Evolutionary conservation across 352 stramenopile genomes (phyloP).

Genomic region (Globisporangium yorkense): DNA sequence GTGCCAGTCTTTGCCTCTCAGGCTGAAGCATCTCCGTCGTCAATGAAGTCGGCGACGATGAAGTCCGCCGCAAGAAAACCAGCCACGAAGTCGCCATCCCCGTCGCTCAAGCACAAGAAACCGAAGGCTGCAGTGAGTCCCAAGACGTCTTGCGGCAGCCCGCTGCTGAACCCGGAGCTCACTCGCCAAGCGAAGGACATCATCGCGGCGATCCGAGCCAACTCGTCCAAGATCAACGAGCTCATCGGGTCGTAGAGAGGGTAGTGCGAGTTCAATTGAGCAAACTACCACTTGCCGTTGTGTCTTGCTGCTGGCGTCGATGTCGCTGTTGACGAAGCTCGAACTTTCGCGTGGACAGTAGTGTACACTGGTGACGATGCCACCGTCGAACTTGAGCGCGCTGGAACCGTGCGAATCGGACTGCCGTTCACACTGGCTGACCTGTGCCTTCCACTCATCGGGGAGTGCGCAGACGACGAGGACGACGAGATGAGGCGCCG

Average conservation of each 20-base stretch:
- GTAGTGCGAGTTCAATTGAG: too few relatives aligned
- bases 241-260: constrained; percentile 26
- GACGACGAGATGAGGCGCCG: constrained; percentile 9
- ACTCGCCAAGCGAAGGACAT: constrained; percentile 51
- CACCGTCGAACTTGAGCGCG: background rate
- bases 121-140: background rate
- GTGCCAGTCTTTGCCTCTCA: constrained; percentile 14
- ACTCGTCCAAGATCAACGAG: constrained; percentile 73
- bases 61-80: constrained; percentile 5
- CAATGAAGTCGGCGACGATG: background rate
- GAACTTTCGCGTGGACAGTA: background rate
- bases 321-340: background rate
- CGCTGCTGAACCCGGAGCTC: constrained; percentile 47
- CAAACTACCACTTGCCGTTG: background rate
- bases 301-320: background rate
- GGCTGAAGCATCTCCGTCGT: background rate
- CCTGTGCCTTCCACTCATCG: background rate
- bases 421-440: background rate
- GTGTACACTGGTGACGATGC: constrained; percentile 1
- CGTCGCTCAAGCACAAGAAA: constrained; percentile 10
- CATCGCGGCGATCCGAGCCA: constrained; percentile 47
- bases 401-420: background rate
- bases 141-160: constrained; percentile 8
- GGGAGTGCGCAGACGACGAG: background rate
- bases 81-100: constrained; percentile 13